Evolutionary conservation across 495 filamentous ascomycete genomes (phyloP).

Genomic region (Neurospora sp.): DNA sequence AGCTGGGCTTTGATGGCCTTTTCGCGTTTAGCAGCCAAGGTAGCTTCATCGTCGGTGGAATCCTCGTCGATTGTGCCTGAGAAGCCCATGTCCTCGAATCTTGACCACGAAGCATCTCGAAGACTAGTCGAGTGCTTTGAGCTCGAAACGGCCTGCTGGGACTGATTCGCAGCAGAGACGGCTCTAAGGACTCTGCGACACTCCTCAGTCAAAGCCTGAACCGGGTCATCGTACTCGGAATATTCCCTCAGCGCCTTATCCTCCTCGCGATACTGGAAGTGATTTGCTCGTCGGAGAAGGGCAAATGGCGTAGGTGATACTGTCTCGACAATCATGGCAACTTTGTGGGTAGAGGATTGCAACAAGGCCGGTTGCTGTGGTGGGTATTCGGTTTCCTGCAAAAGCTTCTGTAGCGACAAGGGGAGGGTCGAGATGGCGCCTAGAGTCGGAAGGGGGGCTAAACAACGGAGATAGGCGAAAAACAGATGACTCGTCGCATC

Average conservation of each 20-base stretch:
- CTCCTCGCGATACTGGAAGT: slow-evolving; percentile 89
- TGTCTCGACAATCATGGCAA: slow-evolving; percentile 92
- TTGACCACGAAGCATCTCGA: slow-evolving; percentile 85
- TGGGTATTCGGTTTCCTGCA: slow-evolving; percentile 91
- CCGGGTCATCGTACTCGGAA: slow-evolving; percentile 79
- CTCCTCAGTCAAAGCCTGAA: slow-evolving; percentile 83
- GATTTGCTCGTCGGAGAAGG: slow-evolving; percentile 78
- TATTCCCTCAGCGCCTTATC: slow-evolving; percentile 75
- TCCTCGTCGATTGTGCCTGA: slow-evolving; percentile 63
- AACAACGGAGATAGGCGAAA: slow-evolving; percentile 89
- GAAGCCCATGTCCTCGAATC: slow-evolving; percentile 94
- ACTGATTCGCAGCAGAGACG: slow-evolving; percentile 83
- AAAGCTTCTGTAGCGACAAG: slow-evolving; percentile 77
- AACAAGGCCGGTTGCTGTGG: slow-evolving; percentile 69
- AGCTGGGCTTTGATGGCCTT: slow-evolving; percentile 3
- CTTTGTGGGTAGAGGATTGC: slow-evolving; percentile 72
- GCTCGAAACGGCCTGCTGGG: slow-evolving; percentile 49
- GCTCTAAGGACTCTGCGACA: slow-evolving; percentile 80
- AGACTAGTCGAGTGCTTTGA: slow-evolving; percentile 59
- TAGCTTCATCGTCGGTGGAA: slow-evolving; percentile 50
- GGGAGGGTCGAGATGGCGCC: slow-evolving; percentile 76
- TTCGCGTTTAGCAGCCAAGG: slow-evolving; percentile 19
- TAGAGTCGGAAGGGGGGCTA: slow-evolving; percentile 65
- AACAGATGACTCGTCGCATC: slow-evolving; percentile 95
- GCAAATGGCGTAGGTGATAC: slow-evolving; percentile 94